Percentiles rank a stretch among this genome's conserved stretches.
phyloP scores from a whole-genome alignment of 2,329 filamentous ascomycete species.

The Dothideomycetidae sp. region DNA sequence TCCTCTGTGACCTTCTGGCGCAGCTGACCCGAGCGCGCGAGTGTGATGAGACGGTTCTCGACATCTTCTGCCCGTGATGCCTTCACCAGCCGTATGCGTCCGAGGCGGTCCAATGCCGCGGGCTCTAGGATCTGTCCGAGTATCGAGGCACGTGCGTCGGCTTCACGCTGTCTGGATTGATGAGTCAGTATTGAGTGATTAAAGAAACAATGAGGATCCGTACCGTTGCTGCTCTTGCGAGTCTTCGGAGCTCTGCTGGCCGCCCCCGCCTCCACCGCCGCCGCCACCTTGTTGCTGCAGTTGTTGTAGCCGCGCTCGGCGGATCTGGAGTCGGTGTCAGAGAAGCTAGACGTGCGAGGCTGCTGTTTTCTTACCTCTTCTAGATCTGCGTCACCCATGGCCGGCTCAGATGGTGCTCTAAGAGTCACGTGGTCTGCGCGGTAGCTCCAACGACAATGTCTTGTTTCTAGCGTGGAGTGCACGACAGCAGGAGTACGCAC shows the following conservation, averaged over 20 bases:
- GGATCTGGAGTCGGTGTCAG: constrained; percentile 47
- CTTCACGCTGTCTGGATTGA: constrained; percentile 29
- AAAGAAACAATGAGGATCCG: no score
- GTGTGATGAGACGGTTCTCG: constrained; percentile 83
- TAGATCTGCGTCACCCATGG: constrained; percentile 52
- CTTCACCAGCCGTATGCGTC: constrained; percentile 90
- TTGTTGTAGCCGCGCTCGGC: constrained; percentile 83
- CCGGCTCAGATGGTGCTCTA: no score
- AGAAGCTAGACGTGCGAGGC: constrained; percentile 9
- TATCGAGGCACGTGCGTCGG: constrained; percentile 61
- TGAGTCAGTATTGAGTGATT: neutral
- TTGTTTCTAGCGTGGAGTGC: no score
- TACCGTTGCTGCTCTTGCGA: constrained; percentile 38
- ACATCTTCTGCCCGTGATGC: constrained; percentile 78
- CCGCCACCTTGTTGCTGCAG: constrained; percentile 57
- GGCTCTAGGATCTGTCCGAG: constrained; percentile 89
- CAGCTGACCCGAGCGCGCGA: constrained; percentile 78
- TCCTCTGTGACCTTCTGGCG: constrained; percentile 77
- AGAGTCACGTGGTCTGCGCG: no score
- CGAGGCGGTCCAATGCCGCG: constrained; percentile 81
- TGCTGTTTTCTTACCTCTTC: constrained; percentile 38
- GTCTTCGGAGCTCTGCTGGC: constrained; percentile 24
- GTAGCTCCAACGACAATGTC: no score
- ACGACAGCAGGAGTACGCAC: no score
- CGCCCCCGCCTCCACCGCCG: constrained; percentile 32